Percentiles rank a stretch among this genome's conserved stretches.
phyloP scores from a whole-genome alignment of 2,329 filamentous ascomycete genomes.

The Talaromyces amestolkiae region DNA sequence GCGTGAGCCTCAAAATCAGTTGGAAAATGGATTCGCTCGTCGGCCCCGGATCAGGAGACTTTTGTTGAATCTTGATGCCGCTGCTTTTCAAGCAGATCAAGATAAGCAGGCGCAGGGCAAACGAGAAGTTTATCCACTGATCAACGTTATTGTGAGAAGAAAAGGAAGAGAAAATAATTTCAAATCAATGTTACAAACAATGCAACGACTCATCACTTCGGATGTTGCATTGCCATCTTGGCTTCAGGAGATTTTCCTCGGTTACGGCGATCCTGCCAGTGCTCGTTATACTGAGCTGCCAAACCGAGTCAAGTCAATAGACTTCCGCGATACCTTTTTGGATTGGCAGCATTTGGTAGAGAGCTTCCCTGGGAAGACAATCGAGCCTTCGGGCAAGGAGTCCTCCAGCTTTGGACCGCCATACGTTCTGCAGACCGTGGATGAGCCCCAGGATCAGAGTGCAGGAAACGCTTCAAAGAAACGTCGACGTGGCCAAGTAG shows the following conservation, averaged over 20 bases:
- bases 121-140: conserved; percentile 72
- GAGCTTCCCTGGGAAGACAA: conserved; percentile 79
- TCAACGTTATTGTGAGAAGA: conserved; percentile 83
- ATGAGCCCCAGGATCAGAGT: conserved; percentile 52
- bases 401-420: conserved; percentile 77
- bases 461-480: conserved; percentile 73
- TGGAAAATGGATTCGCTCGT: conserved; percentile 60
- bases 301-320: conserved; percentile 73
- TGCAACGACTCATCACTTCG: conserved; percentile 78
- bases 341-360: conserved; percentile 93
- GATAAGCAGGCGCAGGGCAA: conserved; percentile 65
- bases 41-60: conserved; percentile 65
- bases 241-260: conserved; percentile 96
- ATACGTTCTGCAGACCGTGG: conserved; percentile 72
- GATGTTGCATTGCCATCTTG: conserved; percentile 83
- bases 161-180: conserved; percentile 95
- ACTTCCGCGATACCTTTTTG: conserved; percentile 91
- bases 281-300: conserved; percentile 81
- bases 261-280: conserved; percentile 86
- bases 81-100: conserved; percentile 73
- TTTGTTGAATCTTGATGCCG: conserved; percentile 76
- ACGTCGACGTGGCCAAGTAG: conserved; percentile 72
- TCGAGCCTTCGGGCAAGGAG: conserved; percentile 73
- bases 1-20: conserved; percentile 54
- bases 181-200: conserved; percentile 86